Percentiles rank a stretch among this genome's conserved stretches.
These are phyloP conservation scores for Trichoderma brevicompactum DNA, from an alignment of 2,329 filamentous ascomycete species.

Conservation along the genomic window DNA sequence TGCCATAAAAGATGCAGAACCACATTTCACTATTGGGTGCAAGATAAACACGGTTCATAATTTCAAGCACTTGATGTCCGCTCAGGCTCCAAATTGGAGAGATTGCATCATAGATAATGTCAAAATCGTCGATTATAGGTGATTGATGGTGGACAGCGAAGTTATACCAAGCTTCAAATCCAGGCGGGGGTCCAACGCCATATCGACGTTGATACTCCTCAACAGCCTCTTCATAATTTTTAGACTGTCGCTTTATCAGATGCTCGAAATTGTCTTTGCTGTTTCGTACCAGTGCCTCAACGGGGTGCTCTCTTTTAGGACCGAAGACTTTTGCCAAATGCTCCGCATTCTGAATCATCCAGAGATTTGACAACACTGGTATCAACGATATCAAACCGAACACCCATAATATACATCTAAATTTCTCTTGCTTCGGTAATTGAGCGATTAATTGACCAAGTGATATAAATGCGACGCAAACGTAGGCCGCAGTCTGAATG, in stretches of 20 bases:
- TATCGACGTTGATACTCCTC: constrained; percentile 51
- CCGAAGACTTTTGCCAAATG: constrained; percentile 27
- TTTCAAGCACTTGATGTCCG: constrained; percentile 40
- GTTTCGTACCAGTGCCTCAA: constrained; percentile 40
- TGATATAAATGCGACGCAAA: constrained; percentile 38
- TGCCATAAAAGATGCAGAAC: constrained; percentile 42
- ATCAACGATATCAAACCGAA: constrained; percentile 40
- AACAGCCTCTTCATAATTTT: constrained; percentile 44
- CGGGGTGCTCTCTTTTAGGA: constrained; percentile 39
- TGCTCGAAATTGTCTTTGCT: constrained; percentile 40
- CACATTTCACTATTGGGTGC: constrained; percentile 42
- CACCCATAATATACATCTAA: constrained; percentile 38
- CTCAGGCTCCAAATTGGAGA: constrained; percentile 48
- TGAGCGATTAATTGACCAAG: constrained; percentile 41
- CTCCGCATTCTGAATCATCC: constrained; percentile 33
- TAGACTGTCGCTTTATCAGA: constrained; percentile 45
- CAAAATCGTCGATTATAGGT: constrained; percentile 74
- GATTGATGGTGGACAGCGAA: constrained; percentile 67
- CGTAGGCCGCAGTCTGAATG: constrained; percentile 35
- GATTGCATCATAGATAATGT: constrained; percentile 48
- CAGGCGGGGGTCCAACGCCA: constrained; percentile 70
- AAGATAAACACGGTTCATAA: constrained; percentile 37
- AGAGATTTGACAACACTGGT: constrained; percentile 40
- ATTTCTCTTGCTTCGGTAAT: constrained; percentile 40
- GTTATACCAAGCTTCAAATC: constrained; percentile 80